Evolutionary conservation across 116 monocot species (phyloP).

Genomic region (Posidonia oceanica): DNA sequence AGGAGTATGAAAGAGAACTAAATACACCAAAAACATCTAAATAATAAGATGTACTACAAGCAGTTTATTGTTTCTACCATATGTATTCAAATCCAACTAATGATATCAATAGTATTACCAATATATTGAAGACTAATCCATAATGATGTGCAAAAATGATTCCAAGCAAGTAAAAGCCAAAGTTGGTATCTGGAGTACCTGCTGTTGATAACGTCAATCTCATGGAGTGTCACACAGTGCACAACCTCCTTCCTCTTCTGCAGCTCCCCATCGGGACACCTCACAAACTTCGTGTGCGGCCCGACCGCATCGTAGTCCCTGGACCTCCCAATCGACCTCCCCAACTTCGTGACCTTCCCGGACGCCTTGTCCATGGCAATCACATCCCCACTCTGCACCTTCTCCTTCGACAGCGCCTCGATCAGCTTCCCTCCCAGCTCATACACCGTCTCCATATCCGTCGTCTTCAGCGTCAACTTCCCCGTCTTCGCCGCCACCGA

Average conservation of each 20-base stretch:
- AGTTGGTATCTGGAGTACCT: constrained; percentile 26
- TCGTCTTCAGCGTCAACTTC: constrained; percentile 81
- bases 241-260: constrained; percentile 94
- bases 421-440: constrained; percentile 94
- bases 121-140: no score
- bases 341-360: constrained; percentile 94
- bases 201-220: constrained; percentile 98
- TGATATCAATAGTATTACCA: no score
- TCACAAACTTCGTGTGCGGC: constrained; percentile 71
- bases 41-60: no score
- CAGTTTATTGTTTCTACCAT: no score
- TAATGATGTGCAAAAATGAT: neutral
- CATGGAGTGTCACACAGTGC: constrained; percentile 91
- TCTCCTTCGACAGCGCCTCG: constrained; percentile 78
- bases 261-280: constrained; percentile 86
- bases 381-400: constrained; percentile 95
- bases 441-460: constrained; percentile 93
- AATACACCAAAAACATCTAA: no score
- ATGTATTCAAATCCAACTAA: no score
- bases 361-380: constrained; percentile 68
- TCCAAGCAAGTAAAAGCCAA: neutral
- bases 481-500: constrained; percentile 60
- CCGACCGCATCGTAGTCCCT: constrained; percentile 91
- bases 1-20: no score
- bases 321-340: constrained; percentile 62